Base-by-base conservation (phyloP, 2,329 filamentous ascomycete species). In the Cadophora sp. region DNA sequence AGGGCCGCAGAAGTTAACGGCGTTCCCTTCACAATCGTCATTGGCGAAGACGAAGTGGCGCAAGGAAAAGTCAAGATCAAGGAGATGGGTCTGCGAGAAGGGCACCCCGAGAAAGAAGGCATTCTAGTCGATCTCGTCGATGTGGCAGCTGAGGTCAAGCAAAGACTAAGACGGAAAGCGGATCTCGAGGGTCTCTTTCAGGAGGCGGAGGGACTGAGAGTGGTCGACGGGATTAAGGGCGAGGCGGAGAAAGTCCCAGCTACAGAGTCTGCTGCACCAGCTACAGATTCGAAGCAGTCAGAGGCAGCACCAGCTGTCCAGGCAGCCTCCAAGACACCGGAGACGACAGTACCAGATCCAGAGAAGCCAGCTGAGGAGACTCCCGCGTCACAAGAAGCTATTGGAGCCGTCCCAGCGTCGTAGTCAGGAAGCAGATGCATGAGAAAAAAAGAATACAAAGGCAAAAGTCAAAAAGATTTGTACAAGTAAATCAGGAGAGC, bases 21-120 rank as follows among this genome's bases (percentile, higher is more conserved):
- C 53, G 89, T 97, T 24, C 95, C 95, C 0, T 92, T 97, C 76
- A 93, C 91, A 8, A 86, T 98, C 60, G 96, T 98, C 74, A 85
- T 99, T 0, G 95, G 95, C 55, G 93, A 97, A 76, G 94, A 97
- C 65, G 95, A 98, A 81, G 83, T 97, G 50, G 90, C 90, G 69
- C 85, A 88, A 29, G 94, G 94, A 64, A 91, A 97, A 79, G 91
- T 97, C 73, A 93, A 92, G 81, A 86, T 97, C 79, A 98, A 98
- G 88, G 89, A 91, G 83, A 86, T 94, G 82, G 90, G 93, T 56
- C 83, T 97, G 66, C 86, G 87, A 3, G 91, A 96, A 50, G 93
- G 89, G 29, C 92, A 97, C 84, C 90, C 93, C 0, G 93, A 97
- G 79, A 97, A 97, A 83, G 92, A 97, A 68, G 95, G 94, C 61